phyloP scores from a whole-genome alignment of 768 basidiomycete genomes.

The Lactarius hatsudake region DNA sequence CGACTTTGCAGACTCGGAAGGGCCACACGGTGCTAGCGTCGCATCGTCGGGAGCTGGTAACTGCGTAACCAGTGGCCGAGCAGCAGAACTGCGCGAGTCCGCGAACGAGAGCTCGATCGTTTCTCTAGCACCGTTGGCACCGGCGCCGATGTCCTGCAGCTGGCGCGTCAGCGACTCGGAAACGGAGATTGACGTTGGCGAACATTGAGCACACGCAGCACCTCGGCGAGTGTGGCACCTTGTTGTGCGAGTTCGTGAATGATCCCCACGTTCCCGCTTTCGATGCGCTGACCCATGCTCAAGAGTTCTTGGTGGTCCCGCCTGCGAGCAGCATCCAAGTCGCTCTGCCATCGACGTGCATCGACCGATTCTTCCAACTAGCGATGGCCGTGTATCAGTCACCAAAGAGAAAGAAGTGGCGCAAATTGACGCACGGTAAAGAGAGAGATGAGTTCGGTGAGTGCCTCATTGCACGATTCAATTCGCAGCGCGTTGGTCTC shows the following conservation, averaged over 20 bases:
- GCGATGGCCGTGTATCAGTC: not conserved
- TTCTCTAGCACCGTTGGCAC: not conserved
- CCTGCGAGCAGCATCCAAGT: conserved; percentile 19
- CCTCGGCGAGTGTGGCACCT: conserved; percentile 23
- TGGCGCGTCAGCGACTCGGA: not conserved
- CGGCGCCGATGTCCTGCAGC: not conserved
- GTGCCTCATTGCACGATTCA: conserved; percentile 25
- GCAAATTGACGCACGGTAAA: conserved; percentile 20
- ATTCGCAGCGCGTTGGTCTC: conserved; percentile 24
- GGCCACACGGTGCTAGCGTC: not conserved
- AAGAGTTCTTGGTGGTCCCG: conserved; percentile 24
- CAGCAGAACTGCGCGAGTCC: not conserved
- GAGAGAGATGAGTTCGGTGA: conserved; percentile 24
- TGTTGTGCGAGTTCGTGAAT: conserved; percentile 25
- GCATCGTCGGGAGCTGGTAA: not conserved
- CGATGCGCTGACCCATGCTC: conserved; percentile 19
- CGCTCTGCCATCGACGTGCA: conserved; percentile 20
- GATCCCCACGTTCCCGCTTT: conserved; percentile 22
- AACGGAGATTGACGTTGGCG: not conserved
- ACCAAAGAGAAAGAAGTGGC: not conserved
- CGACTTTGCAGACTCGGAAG: not conserved
- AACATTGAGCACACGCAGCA: conserved; percentile 21
- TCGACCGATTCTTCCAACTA: conserved; percentile 25
- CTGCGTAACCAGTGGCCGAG: not conserved
- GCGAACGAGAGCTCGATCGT: not conserved